These are phyloP conservation scores for Dryas drummondii DNA, from an alignment of 306 rosid species.

Conservation along the genomic window DNA sequence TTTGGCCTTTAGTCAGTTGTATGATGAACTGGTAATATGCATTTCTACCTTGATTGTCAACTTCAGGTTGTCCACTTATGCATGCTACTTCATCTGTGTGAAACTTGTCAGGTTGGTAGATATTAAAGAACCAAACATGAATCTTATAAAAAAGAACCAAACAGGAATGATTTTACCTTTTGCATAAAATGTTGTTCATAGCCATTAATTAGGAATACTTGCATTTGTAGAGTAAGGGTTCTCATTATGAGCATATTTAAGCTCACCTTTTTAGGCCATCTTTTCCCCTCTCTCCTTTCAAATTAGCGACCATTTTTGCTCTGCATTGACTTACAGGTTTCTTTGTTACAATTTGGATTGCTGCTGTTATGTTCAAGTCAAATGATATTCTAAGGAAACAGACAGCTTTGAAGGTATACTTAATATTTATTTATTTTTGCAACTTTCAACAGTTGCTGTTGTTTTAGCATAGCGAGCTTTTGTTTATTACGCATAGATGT, in stretches of 20 bases:
- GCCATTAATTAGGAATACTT: not conserved
- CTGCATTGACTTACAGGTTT: conserved; percentile 37
- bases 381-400: conserved; percentile 86
- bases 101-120: not conserved
- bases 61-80: not conserved
- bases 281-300: not conserved
- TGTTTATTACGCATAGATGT: conserved; percentile 21
- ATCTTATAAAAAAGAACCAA: not conserved
- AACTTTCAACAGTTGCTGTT: not conserved
- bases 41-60: not conserved
- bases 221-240: not conserved
- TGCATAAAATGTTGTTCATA: not conserved
- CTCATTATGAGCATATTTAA: not conserved
- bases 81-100: not conserved
- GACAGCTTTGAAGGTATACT: conserved; percentile 47
- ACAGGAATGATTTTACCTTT: not conserved
- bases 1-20: not conserved
- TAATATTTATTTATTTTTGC: not conserved
- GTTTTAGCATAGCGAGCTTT: not conserved
- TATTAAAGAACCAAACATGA: not conserved
- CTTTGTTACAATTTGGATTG: conserved; percentile 80
- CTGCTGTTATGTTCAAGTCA: conserved; percentile 88
- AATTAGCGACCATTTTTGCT: not conserved
- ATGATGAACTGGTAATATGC: not conserved
- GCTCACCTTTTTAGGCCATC: not conserved